Evolutionary conservation across 352 stramenopile species (phyloP), one percentile per base, ranked within the genome.

Genomic region (Globisporangium irregulare): DNA sequence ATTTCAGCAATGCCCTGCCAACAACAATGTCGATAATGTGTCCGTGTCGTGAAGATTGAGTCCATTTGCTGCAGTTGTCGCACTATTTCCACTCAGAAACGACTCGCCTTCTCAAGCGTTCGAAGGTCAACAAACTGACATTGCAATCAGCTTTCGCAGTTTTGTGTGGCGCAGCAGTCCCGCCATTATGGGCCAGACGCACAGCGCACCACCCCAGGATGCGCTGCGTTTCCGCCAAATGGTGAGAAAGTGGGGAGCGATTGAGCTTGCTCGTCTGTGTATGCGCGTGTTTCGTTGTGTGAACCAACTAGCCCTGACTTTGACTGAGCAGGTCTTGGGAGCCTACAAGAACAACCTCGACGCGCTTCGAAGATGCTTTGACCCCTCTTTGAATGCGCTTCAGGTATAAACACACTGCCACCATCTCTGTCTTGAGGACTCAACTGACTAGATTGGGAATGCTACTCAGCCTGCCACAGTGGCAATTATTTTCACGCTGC

Each of bases 141-240:
- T 20, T 20, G 14, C 3, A 48, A 20, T 18, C 38, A 18, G 5
- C 41, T n/a, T n/a, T 50, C 41, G 4, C 8, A 9, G 41, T 15
- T 50, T 50, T 6, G 15, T n/a, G 41, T 18, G 1, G 15, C 1
- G 5, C 12, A 50, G 41, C 15, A 50, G 5, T 22, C 18, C 15
- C 3, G 15, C 18, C 41, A 50, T 20, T 20, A 80, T 90, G 83
- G 83, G 83, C 0, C 83, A 90, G 59, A 88, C 78, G 9, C 81
- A 87, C 50, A 88, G 80, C 34, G 83, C 81, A 41, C 81, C 80
- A 22, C 72, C 75, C 3, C 55, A 73, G 10, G 83, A 90, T 34
- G 81, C 83, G 48, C 62, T 77, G 53, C 77, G 75, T 29, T 93
- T 93, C 64, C 82, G 86, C 6, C 69, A 75, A 38, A 87, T 89